Evolutionary conservation across 352 stramenopile genomes (phyloP), one percentile per base, ranked within the genome.

Genomic region (Blastocystis sp.): DNA sequence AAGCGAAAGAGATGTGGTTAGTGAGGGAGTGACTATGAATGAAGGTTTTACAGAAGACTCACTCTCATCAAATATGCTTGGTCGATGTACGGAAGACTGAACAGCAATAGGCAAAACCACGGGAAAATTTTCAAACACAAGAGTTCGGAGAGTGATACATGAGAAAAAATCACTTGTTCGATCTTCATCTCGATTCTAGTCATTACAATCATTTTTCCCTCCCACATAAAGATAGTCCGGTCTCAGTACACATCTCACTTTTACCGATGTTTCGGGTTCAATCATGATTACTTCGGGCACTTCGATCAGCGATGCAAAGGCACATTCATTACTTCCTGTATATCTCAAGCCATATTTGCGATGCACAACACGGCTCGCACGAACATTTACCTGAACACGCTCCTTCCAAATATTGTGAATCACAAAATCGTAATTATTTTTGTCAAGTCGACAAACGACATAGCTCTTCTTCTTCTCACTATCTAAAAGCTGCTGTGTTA

Each of bases 401-500:
- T 84, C 73, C 22, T 56, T 62, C 73, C 73, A 84, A 13, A 30
- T n/a, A 27, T 84, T 84, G 3, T 64, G 73, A 30, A 84, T 64
- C 24, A 53, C 24, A n/a, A 84, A 66, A n/a, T 84, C 42, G 17
- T 56, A 24, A 22, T 35, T 44, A 57, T 64, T 30, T 35, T 68
- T 33, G 19, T 40, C 33, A 35, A 84, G 27, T 24, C 30, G 54
- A 37, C 51, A 84, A 1, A 84, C n/a, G 11, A 84, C 51, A 11
- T 33, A 62, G 13, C 56, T 62, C 19, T 33, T n/a, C 27, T 62
- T 62, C 13, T 62, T n/a, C 13, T 62, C 56, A 33, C 56, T 62
- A n/a, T 62, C 19, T 13, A 33, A 33, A 7, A 62, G 13, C 15
- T 62, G 19, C 5, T 33, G 56, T 7, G 56, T 33, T n/a, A 62